phyloP scores from a whole-genome alignment of 2,329 filamentous ascomycete species.

The Sporothrix curviconia region DNA sequence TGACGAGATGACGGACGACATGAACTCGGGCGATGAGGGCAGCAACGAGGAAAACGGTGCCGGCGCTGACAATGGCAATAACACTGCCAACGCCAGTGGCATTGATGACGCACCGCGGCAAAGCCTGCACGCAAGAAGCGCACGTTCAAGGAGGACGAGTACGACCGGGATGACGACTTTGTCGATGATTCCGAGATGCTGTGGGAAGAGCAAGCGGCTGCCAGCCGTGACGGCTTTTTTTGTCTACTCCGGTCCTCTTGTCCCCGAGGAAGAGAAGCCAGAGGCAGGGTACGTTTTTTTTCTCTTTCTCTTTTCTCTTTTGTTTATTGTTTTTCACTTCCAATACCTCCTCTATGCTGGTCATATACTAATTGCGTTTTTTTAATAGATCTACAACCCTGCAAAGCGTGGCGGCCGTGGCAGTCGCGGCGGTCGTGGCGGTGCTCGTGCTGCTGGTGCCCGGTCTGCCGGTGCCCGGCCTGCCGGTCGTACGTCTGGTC shows the following conservation, averaged over 20 bases:
- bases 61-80: constrained; percentile 38
- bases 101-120: constrained; percentile 50
- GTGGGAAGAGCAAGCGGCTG: constrained; percentile 92
- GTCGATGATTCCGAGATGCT: constrained; percentile 90
- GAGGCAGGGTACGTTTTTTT: constrained; percentile 41
- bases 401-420: constrained; percentile 62
- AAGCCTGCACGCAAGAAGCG: constrained; percentile 71
- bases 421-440: constrained; percentile 34
- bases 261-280: constrained; percentile 78
- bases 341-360: too few species aligned
- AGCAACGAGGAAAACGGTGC: constrained; percentile 81
- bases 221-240: constrained; percentile 96
- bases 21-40: constrained; percentile 62
- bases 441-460: constrained; percentile 44
- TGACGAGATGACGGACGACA: constrained; percentile 79
- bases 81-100: constrained; percentile 39
- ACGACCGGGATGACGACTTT: constrained; percentile 77
- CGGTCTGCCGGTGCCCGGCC: too few species aligned
- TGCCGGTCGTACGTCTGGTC: constrained; percentile 23
- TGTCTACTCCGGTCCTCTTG: constrained; percentile 87
- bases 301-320: constrained; percentile 13
- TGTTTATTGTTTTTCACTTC: constrained; percentile 1
- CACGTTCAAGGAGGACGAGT: constrained; percentile 73
- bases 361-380: constrained; percentile 33
- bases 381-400: constrained; percentile 60